A percentile compares a stretch with the other conserved stretches of the same genome.
These are phyloP conservation scores for Fusarium udum DNA, from an alignment of 2,329 filamentous ascomycete genomes.

Conservation along the genomic window DNA sequence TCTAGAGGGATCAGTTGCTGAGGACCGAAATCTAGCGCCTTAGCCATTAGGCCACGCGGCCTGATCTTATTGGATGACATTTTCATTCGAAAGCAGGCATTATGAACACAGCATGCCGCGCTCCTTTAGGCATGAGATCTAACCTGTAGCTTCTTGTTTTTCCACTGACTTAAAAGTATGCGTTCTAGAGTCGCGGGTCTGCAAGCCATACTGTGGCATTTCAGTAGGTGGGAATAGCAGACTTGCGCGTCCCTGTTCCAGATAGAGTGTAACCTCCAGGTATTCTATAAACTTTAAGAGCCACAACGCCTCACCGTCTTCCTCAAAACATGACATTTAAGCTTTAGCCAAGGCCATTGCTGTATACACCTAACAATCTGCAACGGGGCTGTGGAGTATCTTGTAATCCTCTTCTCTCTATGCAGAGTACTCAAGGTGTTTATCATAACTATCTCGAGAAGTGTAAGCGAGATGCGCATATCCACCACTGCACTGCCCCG, in stretches of 20 bases:
- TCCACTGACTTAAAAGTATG: not conserved
- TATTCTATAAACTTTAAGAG: not conserved
- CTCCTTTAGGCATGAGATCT: not conserved
- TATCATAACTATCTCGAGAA: not conserved
- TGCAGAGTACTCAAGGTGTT: fast-evolving
- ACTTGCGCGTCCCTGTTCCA: not conserved
- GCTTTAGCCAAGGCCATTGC: not conserved
- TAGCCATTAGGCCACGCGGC: not conserved
- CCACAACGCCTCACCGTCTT: not conserved
- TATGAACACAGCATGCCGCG: fast-evolving
- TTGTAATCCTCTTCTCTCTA: not conserved
- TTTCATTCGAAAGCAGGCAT: fast-evolving
- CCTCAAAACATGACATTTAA: not conserved
- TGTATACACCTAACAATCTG: fast-evolving
- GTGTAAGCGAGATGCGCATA: not conserved
- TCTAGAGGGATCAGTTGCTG: not conserved
- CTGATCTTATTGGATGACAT: not conserved
- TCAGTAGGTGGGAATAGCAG: fast-evolving
- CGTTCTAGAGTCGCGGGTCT: too few species aligned
- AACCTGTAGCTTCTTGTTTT: too few species aligned
- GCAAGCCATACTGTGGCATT: not conserved
- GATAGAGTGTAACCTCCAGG: not conserved
- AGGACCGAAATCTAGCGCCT: not conserved
- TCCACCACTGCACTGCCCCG: fast-evolving
- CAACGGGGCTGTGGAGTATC: not conserved